phyloP scores from a whole-genome alignment of 2,329 filamentous ascomycete genomes.

The Diaporthe velutina region DNA sequence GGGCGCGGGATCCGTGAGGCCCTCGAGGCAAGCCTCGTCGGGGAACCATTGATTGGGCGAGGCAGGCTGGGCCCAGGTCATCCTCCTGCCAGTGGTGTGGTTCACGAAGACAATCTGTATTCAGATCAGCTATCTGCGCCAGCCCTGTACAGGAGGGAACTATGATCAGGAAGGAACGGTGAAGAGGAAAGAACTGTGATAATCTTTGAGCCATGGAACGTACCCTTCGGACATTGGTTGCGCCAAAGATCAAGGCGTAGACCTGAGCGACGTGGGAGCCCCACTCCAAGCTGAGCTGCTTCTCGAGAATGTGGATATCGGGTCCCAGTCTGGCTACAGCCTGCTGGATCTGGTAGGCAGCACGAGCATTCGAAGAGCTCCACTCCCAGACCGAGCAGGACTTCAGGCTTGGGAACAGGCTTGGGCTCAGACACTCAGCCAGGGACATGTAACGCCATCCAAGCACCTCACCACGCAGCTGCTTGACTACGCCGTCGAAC shows the following conservation, averaged over 20 bases:
- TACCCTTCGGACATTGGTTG: no score
- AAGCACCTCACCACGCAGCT: background rate
- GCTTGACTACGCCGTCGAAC: rapidly evolving
- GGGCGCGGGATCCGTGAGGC: background rate
- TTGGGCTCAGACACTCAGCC: background rate
- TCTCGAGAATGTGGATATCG: background rate
- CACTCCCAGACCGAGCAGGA: background rate
- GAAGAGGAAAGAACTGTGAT: background rate
- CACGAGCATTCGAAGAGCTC: background rate
- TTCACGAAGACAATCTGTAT: background rate
- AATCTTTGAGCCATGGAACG: no score
- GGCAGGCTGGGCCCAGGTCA: background rate
- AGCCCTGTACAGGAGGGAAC: background rate
- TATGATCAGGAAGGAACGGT: no score
- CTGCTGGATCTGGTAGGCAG: background rate
- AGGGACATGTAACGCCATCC: no score
- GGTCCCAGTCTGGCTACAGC: no score
- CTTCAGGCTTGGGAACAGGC: background rate
- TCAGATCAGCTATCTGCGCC: no score
- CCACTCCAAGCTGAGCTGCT: background rate
- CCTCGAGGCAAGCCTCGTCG: background rate
- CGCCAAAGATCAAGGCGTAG: no score
- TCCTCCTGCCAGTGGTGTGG: background rate
- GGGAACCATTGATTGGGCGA: background rate
- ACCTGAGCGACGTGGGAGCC: no score